Percentiles rank a stretch among this genome's conserved stretches.
phyloP scores from a whole-genome alignment of 2,329 filamentous ascomycete species.

The Dichotomopilus funicola region DNA sequence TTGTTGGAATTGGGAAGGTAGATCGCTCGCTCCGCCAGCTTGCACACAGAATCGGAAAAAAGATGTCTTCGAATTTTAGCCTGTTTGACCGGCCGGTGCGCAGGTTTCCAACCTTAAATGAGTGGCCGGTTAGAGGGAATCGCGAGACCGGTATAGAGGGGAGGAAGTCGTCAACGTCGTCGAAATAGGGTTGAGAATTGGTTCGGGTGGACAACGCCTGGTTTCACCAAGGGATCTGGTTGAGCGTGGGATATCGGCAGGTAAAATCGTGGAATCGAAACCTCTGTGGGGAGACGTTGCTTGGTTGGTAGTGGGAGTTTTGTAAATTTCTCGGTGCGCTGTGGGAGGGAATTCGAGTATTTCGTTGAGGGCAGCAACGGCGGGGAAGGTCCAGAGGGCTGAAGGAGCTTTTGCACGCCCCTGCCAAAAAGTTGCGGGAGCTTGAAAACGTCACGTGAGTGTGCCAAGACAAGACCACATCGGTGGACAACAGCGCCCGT shows the following conservation, averaged over 20 bases:
- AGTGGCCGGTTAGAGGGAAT: too few species aligned
- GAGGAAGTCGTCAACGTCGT: neutral
- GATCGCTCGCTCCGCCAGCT: too few species aligned
- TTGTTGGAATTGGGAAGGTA: too few species aligned
- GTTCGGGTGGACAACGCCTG: neutral
- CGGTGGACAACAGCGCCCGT: too few species aligned
- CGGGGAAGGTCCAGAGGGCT: conserved; percentile 9
- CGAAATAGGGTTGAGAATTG: neutral
- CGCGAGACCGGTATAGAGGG: neutral
- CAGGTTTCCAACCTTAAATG: too few species aligned
- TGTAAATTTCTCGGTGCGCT: conserved; percentile 1
- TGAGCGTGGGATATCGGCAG: neutral
- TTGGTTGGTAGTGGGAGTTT: neutral
- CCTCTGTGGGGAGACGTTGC: too few species aligned
- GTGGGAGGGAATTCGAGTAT: neutral
- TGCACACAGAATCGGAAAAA: too few species aligned
- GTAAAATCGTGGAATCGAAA: neutral
- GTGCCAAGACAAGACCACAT: too few species aligned
- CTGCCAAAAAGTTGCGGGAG: conserved; percentile 9
- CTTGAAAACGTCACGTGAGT: conserved; percentile 13
- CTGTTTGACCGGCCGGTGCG: too few species aligned
- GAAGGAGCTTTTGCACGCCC: conserved; percentile 7
- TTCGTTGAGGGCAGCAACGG: conserved; percentile 4
- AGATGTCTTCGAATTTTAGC: too few species aligned
- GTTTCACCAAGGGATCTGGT: neutral